Conservation (phyloP, 345 rosid species). For the Citrus maxima region DNA sequence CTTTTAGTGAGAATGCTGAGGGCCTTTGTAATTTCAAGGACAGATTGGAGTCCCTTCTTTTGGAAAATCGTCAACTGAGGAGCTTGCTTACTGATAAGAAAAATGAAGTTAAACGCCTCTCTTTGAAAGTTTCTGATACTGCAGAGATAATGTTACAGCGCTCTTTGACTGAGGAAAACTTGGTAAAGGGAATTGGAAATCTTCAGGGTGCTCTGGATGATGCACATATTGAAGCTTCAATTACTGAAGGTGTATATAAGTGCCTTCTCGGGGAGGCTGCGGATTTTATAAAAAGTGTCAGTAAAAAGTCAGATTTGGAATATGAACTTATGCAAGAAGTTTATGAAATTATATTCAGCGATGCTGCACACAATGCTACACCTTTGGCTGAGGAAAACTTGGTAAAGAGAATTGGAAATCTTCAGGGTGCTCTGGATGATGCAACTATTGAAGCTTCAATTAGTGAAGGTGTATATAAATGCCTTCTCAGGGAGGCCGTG, state of each 20-base stretch:
- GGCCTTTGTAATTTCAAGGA: conserved; percentile 41
- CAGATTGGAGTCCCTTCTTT: conserved; percentile 43
- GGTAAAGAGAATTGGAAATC: conserved; percentile 31
- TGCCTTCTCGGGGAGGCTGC: conserved; percentile 44
- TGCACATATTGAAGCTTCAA: conserved; percentile 45
- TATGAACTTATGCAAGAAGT: conserved; percentile 27
- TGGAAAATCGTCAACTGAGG: conserved; percentile 49
- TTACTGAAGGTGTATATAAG: conserved; percentile 45
- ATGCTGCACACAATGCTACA: conserved; percentile 31
- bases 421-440: conserved; percentile 46
- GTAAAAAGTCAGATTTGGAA: conserved; percentile 37
- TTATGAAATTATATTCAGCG: conserved; percentile 35
- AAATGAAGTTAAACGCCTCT: conserved; percentile 37
- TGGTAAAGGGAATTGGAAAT: conserved; percentile 30
- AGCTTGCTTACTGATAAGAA: conserved; percentile 42
- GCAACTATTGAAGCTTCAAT: conserved; percentile 49
- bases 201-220: conserved; percentile 48
- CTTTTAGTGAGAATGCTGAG: conserved; percentile 28
- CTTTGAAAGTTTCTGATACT: conserved; percentile 43
- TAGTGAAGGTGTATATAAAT: conserved; percentile 43
- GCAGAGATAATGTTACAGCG: conserved; percentile 38
- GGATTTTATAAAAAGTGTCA: conserved; percentile 27
- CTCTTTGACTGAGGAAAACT: conserved; percentile 39
- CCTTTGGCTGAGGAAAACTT: conserved; percentile 37
- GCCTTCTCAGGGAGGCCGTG: conserved; percentile 42